Conservation (phyloP, 306 rosid genomes). For the Prunus fruticosa region DNA sequence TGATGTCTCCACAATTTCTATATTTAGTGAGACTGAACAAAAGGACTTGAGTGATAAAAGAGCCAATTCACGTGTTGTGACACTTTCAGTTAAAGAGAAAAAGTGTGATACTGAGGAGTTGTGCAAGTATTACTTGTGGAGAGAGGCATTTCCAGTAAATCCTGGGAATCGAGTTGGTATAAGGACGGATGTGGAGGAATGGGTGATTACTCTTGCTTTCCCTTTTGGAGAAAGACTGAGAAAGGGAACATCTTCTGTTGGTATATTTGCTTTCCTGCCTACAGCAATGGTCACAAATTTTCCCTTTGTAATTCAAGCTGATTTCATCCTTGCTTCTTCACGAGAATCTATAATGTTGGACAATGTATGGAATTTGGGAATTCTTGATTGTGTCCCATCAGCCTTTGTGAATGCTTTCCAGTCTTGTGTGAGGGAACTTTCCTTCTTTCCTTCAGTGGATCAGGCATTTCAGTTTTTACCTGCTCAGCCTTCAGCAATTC, state of each 20-base stretch:
- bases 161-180: constrained; percentile 3
- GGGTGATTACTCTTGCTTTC: constrained; percentile 25
- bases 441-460: background rate
- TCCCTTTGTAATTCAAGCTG: constrained; percentile 26
- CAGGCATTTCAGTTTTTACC: constrained; percentile 16
- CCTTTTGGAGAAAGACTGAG: constrained; percentile 15
- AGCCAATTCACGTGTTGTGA: background rate
- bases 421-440: background rate
- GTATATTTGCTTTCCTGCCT: constrained; percentile 19
- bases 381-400: constrained; percentile 23
- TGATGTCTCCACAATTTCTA: constrained; percentile 1
- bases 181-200: constrained; percentile 14
- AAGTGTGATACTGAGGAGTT: background rate
- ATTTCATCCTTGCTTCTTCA: constrained; percentile 24
- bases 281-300: constrained; percentile 23
- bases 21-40: constrained; percentile 6
- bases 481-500: constrained; percentile 7
- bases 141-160: constrained; percentile 18
- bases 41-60: background rate
- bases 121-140: constrained; percentile 27
- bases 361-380: constrained; percentile 23
- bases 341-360: constrained; percentile 20
- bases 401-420: constrained; percentile 18
- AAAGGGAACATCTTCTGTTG: background rate
- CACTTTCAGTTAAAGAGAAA: constrained; percentile 13